phyloP scores from a whole-genome alignment of 169 alveolate genomes.

The Plasmodium cynomolgi region DNA sequence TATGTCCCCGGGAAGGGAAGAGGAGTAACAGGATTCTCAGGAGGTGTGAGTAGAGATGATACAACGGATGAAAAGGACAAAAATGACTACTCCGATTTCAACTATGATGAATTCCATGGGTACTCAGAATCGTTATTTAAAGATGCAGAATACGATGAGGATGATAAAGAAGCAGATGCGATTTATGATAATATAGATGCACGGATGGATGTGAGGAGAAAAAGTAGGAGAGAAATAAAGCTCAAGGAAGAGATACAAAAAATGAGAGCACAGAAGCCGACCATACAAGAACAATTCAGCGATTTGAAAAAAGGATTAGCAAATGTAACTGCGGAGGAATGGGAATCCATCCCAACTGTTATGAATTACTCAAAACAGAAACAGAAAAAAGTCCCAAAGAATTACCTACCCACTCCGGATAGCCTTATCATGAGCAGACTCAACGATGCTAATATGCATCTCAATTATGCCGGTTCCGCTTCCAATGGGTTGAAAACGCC shows the following conservation, averaged over 20 bases:
- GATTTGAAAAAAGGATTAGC: slow-evolving; percentile 80
- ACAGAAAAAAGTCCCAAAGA: slow-evolving; percentile 91
- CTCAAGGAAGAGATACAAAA: slow-evolving; percentile 89
- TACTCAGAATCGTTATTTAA: slow-evolving; percentile 90
- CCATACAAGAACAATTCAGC: slow-evolving; percentile 79
- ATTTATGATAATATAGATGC: slow-evolving; percentile 92
- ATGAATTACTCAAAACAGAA: slow-evolving; percentile 90
- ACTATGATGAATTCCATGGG: slow-evolving; percentile 94
- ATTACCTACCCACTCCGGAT: slow-evolving; percentile 94
- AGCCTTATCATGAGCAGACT: slow-evolving; percentile 82
- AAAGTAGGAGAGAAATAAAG: slow-evolving; percentile 90
- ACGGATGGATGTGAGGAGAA: slow-evolving; percentile 93
- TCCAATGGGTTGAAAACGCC: slow-evolving; percentile 81
- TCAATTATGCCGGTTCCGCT: slow-evolving; percentile 78
- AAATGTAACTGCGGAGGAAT: slow-evolving; percentile 92
- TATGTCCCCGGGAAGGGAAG: slow-evolving; percentile 97
- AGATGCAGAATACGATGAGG: slow-evolving; percentile 93
- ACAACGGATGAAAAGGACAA: slow-evolving; percentile 87
- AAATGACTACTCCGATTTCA: slow-evolving; percentile 91
- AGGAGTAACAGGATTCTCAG: slow-evolving; percentile 98
- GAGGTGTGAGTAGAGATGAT: slow-evolving; percentile 98
- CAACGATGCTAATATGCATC: slow-evolving; percentile 81
- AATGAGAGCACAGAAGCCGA: slow-evolving; percentile 88
- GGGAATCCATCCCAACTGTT: slow-evolving; percentile 98
- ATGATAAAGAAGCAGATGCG: slow-evolving; percentile 94